A percentile compares a stretch with the other conserved stretches of the same genome.
Evolutionary conservation across 768 basidiomycete species (phyloP).

Genomic region (Panus rudis): DNA sequence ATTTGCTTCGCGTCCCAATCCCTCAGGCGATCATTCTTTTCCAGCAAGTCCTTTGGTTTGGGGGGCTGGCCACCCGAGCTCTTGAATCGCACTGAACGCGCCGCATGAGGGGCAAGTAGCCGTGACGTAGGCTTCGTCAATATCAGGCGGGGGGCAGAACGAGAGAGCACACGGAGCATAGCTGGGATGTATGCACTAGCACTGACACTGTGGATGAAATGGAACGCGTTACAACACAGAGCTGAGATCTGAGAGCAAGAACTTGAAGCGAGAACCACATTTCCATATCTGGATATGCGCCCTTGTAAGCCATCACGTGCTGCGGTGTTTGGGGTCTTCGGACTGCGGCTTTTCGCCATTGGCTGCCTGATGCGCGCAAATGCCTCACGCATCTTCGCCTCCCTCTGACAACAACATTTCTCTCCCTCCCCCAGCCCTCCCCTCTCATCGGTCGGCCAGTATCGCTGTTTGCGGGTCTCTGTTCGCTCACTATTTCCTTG

Average conservation of each 20-base stretch:
- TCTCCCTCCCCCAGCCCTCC: conserved; percentile 1
- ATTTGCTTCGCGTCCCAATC: conserved; percentile 76
- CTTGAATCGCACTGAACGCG: conserved; percentile 5
- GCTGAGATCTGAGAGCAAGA: not conserved
- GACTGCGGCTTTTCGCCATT: conserved; percentile 27
- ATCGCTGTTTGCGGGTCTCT: too few species aligned
- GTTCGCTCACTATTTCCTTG: conserved; percentile 2
- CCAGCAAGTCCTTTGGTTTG: conserved; percentile 20
- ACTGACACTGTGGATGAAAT: conserved; percentile 5
- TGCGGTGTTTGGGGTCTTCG: conserved; percentile 11
- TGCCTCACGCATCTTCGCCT: conserved; percentile 28
- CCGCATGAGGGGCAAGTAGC: conserved; percentile 1
- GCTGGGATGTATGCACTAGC: not conserved
- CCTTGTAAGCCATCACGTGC: too few species aligned
- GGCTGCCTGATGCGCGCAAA: conserved; percentile 33
- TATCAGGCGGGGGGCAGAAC: not conserved
- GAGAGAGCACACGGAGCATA: not conserved
- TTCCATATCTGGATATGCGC: not conserved
- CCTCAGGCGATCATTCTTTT: conserved; percentile 38
- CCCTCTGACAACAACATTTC: conserved; percentile 10
- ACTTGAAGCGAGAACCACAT: too few species aligned
- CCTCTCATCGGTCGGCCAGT: too few species aligned
- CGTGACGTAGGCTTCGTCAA: too few species aligned
- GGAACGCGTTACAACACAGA: conserved; percentile 19
- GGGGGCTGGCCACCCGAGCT: not conserved